A percentile compares a stretch with the other conserved stretches of the same genome.
phyloP scores from a whole-genome alignment of 164 flowering plant species.

The Kingdonia uniflora region DNA sequence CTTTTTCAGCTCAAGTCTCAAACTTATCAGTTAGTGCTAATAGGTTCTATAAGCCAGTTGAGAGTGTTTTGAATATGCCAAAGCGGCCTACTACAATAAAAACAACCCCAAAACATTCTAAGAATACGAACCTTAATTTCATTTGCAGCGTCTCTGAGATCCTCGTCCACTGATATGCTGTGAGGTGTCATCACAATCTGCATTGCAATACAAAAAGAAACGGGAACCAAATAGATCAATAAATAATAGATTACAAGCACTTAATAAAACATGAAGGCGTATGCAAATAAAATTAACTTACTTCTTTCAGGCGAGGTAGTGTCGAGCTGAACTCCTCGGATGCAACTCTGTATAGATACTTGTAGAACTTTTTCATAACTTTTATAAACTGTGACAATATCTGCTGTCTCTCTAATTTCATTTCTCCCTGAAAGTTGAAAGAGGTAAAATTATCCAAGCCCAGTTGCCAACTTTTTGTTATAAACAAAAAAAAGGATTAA shows the following conservation, averaged over 20 bases:
- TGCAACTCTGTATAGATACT: conserved; percentile 39
- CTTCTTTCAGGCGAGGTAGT: conserved; percentile 56
- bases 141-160: conserved; percentile 71
- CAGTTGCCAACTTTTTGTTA: conserved; percentile 1
- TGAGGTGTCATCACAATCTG: conserved; percentile 67
- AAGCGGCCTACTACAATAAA: background rate
- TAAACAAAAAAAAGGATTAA: no score
- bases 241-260: background rate
- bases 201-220: conserved; percentile 1
- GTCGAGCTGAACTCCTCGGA: conserved; percentile 52
- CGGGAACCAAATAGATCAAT: background rate
- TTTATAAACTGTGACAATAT: conserved; percentile 54
- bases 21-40: no score
- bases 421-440: conserved; percentile 40
- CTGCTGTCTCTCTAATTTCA: conserved; percentile 64
- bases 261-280: background rate
- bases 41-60: no score
- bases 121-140: conserved; percentile 46
- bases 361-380: conserved; percentile 66
- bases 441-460: conserved; percentile 1
- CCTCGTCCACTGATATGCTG: conserved; percentile 68
- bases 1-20: no score
- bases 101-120: background rate
- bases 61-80: no score
- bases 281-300: conserved; percentile 24